These are phyloP conservation scores for Penicillium verhagenii DNA, from an alignment of 495 filamentous ascomycete species.

Conservation along the genomic window DNA sequence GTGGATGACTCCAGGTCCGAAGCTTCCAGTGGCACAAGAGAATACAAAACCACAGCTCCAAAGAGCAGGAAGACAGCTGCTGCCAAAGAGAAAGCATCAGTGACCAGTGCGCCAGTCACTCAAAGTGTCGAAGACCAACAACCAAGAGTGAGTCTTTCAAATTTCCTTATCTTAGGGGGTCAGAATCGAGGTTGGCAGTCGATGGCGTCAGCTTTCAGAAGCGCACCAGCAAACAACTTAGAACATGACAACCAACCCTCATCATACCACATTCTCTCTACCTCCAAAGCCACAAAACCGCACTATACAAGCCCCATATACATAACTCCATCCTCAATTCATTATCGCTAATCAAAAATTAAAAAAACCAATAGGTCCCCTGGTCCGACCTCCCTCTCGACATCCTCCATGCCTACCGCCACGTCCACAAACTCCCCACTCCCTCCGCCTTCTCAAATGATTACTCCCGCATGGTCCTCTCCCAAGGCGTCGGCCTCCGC, in stretches of 20 bases:
- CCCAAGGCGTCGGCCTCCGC: constrained; percentile 64
- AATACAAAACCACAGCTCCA: constrained; percentile 33
- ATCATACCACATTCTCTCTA: too few relatives aligned
- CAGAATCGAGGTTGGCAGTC: neutral
- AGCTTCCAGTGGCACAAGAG: constrained; percentile 51
- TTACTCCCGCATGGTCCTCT: constrained; percentile 70
- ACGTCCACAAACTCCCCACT: constrained; percentile 70
- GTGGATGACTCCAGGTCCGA: constrained; percentile 56
- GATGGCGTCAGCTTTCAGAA: constrained; percentile 1
- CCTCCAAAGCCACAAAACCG: too few relatives aligned
- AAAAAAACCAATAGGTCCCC: constrained; percentile 54
- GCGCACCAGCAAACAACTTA: neutral
- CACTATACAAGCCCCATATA: neutral
- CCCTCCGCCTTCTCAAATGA: constrained; percentile 67
- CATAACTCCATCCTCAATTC: neutral
- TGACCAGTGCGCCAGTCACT: constrained; percentile 37
- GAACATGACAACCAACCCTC: too few relatives aligned
- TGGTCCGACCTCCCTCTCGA: constrained; percentile 72
- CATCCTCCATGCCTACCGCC: constrained; percentile 77
- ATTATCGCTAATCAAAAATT: neutral
- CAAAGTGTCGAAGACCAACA: constrained; percentile 28
- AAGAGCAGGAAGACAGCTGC: constrained; percentile 38
- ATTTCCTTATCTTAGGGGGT: constrained; percentile 1
- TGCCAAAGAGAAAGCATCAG: constrained; percentile 29
- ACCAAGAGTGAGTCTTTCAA: constrained; percentile 31